Evolutionary conservation across 148 eudicot species (phyloP), one percentile per base, ranked within the genome.

Genomic region (Chenopodium formosanum): DNA sequence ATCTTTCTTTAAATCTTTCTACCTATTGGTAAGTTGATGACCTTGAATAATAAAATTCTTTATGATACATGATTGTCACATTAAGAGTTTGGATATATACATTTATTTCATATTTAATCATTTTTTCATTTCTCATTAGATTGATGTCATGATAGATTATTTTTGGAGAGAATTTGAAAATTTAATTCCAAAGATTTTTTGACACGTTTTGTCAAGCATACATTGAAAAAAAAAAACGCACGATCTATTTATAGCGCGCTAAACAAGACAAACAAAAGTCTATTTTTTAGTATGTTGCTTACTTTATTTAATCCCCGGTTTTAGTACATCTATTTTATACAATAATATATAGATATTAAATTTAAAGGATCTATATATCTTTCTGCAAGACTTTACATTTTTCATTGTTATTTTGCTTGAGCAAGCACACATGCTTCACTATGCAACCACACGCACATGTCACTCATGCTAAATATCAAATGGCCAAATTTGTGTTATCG

Each of bases 11-110:
- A 40, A 40, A 40, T 40, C 44, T 40, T 63, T 16, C 25, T 65
- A 50, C 75, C 63, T 11, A 74, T 83, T 79, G 85, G 85, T 79
- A 79, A 83, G 85, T 46, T 40, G 3, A 83, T 74, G 17, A 74
- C 16, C 75, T 73, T 73, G 48, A 29, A 4, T 34, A 11, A 27
- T 23, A 12, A 17, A 9, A 34, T n/a, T 44, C 44, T 40, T 40
- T 40, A 40, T 40, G 13, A 5, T 34, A 31, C 67, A 53, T 60
- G 34, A 78, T 23, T 37, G 17, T 32, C 60, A 31, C 9, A 52
- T 16, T 58, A 31, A 27, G 34, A 16, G 17, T 14, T 6, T 17
- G 1, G 7, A 44, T 73, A 9, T 13, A 40, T 31, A 40, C 8
- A 40, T 14, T 23, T 3, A 77, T 62, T n/a, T 22, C 31, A 44